Evolutionary conservation across 2,329 filamentous ascomycete species (phyloP), one percentile per base, ranked within the genome.

Genomic region (Leptographium galeiforme): DNA sequence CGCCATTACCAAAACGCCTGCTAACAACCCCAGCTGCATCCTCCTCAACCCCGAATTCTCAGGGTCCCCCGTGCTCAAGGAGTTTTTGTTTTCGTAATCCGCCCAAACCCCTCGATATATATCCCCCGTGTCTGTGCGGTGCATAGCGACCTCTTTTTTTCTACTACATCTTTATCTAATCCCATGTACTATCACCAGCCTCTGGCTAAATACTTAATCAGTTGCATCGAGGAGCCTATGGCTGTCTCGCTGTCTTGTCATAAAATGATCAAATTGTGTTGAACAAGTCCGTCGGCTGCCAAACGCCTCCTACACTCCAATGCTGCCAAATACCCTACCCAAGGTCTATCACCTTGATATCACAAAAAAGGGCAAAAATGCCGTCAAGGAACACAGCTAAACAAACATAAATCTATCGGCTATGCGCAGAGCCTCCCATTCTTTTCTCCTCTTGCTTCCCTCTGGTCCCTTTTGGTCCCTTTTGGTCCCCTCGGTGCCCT

Each of bases 21-120:
- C 40, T 44, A 33, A 33, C 46, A 36, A 10, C 32, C n/a, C 18
- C 63, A 95, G 89, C 65, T 96, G 90, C 70, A 84, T 96, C 57
- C 70, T 97, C 59, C 71, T 96, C 34, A 96, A 96, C 66, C 91
- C 91, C 0, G 89, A 96, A 67, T 96, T 96, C 64, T 87, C 89
- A 38, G 86, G 87, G 12, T 93, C 88, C n/a, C 87, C 89, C 0
- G 81, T 95, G 2, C 74, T 95, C 45, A 95, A 93, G 65, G 89
- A 95, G 55, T 96, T 96, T 64, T 75, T 96, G 50, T 93, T 95
- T 66, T 74, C 48, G 11, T 50, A 25, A 49, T 45, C 19, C 12
- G 36, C 25, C 25, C 25, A 16, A 41, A 8, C 39, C 7, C n/a
- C n/a, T 2, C n/a, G 14, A n/a, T 41, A 41, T 16, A 16, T 41